Conservation (phyloP, 2,329 filamentous ascomycete species). For the Colletotrichum echinochloae region DNA sequence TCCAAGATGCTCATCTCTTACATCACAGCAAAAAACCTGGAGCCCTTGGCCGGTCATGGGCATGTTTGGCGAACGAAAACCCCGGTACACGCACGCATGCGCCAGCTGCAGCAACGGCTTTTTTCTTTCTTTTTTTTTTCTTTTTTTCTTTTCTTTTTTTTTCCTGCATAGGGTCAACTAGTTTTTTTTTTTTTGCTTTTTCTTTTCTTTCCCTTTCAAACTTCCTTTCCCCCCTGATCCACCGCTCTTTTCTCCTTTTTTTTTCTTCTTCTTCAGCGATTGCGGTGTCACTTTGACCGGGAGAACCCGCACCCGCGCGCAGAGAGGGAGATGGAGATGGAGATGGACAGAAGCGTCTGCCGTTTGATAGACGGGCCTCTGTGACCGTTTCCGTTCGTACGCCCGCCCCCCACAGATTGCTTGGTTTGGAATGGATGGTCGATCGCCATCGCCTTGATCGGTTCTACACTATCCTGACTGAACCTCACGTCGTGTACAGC, state of each 20-base stretch:
- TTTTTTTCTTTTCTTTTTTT: not conserved
- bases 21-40: not conserved
- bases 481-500: constrained; percentile 5
- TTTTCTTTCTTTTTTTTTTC: not conserved
- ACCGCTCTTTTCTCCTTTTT: not conserved
- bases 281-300: not conserved
- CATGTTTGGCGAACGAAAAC: constrained; percentile 35
- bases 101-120: not conserved
- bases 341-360: not conserved
- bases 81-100: constrained; percentile 10
- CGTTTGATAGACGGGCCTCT: not conserved
- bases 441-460: constrained; percentile 10
- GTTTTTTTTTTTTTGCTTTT: not conserved
- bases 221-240: not conserved
- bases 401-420: not conserved
- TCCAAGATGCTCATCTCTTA: constrained; percentile 11
- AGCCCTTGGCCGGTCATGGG: constrained; percentile 8
- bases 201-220: not conserved
- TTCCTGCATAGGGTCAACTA: not conserved
- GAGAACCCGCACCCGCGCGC: not conserved
- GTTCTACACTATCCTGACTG: constrained; percentile 6
- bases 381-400: not conserved
- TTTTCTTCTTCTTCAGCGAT: not conserved
- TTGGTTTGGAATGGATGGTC: not conserved
- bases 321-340: too few relatives aligned